Conservation (phyloP, 345 rosid genomes). For the Linum tenue region DNA sequence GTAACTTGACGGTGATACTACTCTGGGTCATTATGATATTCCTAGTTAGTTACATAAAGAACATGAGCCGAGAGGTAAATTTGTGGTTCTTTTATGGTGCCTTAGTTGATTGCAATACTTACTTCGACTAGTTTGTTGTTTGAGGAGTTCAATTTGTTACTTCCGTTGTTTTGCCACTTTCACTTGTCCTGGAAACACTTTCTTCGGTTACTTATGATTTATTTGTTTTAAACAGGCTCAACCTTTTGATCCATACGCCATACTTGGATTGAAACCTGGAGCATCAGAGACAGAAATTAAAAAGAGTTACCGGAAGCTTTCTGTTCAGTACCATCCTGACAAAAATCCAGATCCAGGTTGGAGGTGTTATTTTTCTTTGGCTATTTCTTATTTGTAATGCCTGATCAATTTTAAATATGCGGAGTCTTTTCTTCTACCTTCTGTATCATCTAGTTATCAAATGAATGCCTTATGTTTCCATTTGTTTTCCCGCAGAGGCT, state of each 20-base stretch:
- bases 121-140: too few relatives aligned
- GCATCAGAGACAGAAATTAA: conserved; percentile 80
- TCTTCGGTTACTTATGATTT: conserved; percentile 4
- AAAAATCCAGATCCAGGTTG: conserved; percentile 99
- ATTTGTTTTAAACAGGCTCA: conserved; percentile 41
- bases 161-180: neutral
- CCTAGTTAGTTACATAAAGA: conserved; percentile 75
- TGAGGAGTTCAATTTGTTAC: neutral
- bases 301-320: conserved; percentile 85
- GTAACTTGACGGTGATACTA: conserved; percentile 75
- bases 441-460: neutral
- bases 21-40: conserved; percentile 88
- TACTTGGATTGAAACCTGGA: conserved; percentile 75
- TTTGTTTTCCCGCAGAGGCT: conserved; percentile 50
- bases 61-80: conserved; percentile 74
- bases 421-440: neutral
- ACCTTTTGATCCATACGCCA: conserved; percentile 81
- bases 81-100: neutral
- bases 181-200: neutral
- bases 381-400: conserved; percentile 10
- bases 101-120: too few relatives aligned
- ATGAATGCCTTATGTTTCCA: conserved; percentile 7
- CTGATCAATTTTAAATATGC: conserved; percentile 4
- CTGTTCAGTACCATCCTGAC: conserved; percentile 92
- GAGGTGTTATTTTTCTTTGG: conserved; percentile 22